Percentiles rank a stretch among this genome's conserved stretches.
phyloP scores from a whole-genome alignment of 352 stramenopile genomes.

The Elongisporangium senticosum region DNA sequence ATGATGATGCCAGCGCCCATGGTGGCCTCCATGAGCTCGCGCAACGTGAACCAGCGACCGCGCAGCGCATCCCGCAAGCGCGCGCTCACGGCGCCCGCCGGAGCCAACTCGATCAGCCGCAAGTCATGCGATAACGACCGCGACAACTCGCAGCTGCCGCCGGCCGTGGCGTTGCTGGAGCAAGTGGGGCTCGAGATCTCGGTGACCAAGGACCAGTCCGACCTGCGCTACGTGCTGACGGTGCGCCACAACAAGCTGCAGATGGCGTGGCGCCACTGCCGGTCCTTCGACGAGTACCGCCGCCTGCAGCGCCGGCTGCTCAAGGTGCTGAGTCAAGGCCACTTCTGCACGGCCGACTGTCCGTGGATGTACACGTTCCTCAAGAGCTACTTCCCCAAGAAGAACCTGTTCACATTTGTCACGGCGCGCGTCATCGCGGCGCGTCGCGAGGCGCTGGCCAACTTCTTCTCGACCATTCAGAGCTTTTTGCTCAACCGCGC shows the following conservation, averaged over 20 bases:
- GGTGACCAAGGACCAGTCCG: constrained; percentile 39
- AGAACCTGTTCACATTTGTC: constrained; percentile 44
- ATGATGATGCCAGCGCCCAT: constrained; percentile 30
- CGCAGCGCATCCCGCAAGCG: constrained; percentile 21
- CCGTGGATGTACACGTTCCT: constrained; percentile 70
- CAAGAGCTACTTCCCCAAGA: constrained; percentile 77
- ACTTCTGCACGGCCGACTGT: constrained; percentile 70
- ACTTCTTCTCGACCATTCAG: constrained; percentile 56
- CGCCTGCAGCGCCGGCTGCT: constrained; percentile 61
- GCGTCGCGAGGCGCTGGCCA: constrained; percentile 43
- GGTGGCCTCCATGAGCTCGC: constrained; percentile 19
- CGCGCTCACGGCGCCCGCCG: constrained; percentile 14
- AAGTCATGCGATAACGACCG: constrained; percentile 20
- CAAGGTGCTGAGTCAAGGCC: constrained; percentile 53
- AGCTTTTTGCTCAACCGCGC: constrained; percentile 47
- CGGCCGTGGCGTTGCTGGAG: constrained; percentile 45
- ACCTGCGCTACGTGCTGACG: constrained; percentile 59
- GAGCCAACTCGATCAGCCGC: constrained; percentile 3
- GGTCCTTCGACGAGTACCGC: constrained; percentile 74
- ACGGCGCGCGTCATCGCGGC: constrained; percentile 30
- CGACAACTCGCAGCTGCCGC: constrained; percentile 23
- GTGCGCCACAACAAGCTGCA: constrained; percentile 27
- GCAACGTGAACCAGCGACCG: constrained; percentile 14
- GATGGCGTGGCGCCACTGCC: constrained; percentile 35
- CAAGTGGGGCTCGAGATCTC: constrained; percentile 40